Percentiles rank a stretch among this genome's conserved stretches.
Conservation (phyloP, 2,329 filamentous ascomycete genomes). For the Aspergillus latus region DNA sequence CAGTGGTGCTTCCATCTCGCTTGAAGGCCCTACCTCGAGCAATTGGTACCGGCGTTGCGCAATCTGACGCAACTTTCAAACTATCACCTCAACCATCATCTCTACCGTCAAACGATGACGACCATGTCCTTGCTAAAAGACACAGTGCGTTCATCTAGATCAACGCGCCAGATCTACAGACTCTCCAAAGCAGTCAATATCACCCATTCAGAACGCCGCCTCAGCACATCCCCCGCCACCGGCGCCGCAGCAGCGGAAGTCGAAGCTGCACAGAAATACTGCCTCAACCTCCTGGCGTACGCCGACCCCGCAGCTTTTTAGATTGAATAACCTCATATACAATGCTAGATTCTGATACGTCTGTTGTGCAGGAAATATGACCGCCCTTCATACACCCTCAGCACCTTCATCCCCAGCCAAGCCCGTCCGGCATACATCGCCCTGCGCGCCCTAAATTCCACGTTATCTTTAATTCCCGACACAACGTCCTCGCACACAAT, state of each 20-base stretch:
- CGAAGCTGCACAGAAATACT: slow-evolving; percentile 57
- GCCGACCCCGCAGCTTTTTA: neutral
- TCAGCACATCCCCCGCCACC: slow-evolving; percentile 28
- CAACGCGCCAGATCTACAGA: slow-evolving; percentile 18
- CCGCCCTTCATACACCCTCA: slow-evolving; percentile 80
- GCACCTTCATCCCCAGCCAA: slow-evolving; percentile 75
- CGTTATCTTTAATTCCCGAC: slow-evolving; percentile 86
- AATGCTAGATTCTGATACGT: neutral
- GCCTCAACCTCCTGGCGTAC: slow-evolving; percentile 58
- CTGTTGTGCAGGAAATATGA: slow-evolving; percentile 70
- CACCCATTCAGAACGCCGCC: slow-evolving; percentile 23
- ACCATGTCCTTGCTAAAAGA: slow-evolving; percentile 21
- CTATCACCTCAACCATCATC: neutral
- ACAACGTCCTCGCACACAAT: slow-evolving; percentile 84
- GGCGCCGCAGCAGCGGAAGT: slow-evolving; percentile 49
- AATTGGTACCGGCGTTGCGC: neutral
- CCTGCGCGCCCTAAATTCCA: slow-evolving; percentile 88
- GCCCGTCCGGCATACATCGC: slow-evolving; percentile 83
- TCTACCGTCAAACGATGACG: neutral
- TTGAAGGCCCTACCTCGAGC: neutral
- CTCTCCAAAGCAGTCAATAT: slow-evolving; percentile 10
- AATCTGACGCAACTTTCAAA: neutral
- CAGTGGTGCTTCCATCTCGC: too few relatives aligned
- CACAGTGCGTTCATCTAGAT: slow-evolving; percentile 22
- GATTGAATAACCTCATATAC: neutral